These are phyloP conservation scores for Ganoderma sinense DNA, from an alignment of 1,284 basidiomycete species.

Conservation along the genomic window DNA sequence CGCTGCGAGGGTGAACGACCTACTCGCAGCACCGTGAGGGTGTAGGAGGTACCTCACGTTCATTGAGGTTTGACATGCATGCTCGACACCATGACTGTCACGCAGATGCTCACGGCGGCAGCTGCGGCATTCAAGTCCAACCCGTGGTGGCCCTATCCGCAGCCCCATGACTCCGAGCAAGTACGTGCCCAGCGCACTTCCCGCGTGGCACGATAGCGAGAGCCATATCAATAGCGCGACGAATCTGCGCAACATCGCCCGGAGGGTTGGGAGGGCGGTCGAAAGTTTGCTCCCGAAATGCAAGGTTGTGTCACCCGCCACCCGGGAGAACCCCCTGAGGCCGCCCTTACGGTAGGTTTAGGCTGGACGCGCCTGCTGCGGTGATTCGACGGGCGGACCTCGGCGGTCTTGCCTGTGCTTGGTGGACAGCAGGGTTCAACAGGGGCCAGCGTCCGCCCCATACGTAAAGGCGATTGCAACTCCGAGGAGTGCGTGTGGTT, in stretches of 20 bases:
- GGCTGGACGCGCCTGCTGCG: slow-evolving; percentile 14
- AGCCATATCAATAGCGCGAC: neutral
- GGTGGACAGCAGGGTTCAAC: slow-evolving; percentile 4
- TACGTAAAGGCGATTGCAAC: neutral
- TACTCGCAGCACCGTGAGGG: neutral
- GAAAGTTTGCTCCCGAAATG: neutral
- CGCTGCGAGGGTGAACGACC: neutral
- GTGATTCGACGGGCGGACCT: slow-evolving; percentile 24
- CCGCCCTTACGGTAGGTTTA: slow-evolving; percentile 10
- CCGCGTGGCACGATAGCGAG: neutral
- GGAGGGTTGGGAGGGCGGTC: neutral
- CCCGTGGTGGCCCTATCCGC: neutral
- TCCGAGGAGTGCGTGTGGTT: slow-evolving; percentile 6
- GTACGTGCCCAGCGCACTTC: neutral
- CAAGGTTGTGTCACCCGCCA: neutral
- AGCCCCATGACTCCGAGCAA: neutral
- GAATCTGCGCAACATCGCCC: neutral
- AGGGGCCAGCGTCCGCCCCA: neutral
- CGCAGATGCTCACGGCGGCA: neutral
- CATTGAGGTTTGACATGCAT: slow-evolving; percentile 7
- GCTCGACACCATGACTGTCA: slow-evolving; percentile 1
- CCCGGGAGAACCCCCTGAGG: neutral
- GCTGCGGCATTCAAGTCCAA: neutral
- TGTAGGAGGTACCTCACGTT: neutral
- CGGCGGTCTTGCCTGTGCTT: slow-evolving; percentile 15